These are phyloP conservation scores for Aspergillus nidulans DNA, from an alignment of 495 filamentous ascomycete species.

Conservation along the genomic window DNA sequence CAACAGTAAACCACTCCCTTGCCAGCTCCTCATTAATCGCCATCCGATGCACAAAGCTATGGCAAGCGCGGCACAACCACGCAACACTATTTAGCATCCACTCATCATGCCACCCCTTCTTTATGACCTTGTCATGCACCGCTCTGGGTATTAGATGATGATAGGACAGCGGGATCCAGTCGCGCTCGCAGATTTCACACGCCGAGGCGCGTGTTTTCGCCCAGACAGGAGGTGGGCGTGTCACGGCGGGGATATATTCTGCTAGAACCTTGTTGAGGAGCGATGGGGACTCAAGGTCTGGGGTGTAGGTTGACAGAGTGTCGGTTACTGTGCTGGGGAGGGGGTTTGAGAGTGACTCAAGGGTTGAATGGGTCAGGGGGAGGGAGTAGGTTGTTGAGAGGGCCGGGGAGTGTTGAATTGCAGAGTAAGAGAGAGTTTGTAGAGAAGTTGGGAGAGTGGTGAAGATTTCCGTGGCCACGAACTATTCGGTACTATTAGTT, in stretches of 20 bases:
- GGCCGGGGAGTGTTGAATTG: constrained; percentile 41
- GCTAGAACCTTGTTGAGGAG: constrained; percentile 60
- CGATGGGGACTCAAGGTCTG: constrained; percentile 32
- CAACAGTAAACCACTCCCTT: constrained; percentile 66
- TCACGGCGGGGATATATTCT: constrained; percentile 52
- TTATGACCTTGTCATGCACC: constrained; percentile 73
- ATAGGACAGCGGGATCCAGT: constrained; percentile 73
- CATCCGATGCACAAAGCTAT: constrained; percentile 77
- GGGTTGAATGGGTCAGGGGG: constrained; percentile 40
- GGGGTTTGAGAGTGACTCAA: constrained; percentile 35
- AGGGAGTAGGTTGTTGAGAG: constrained; percentile 49
- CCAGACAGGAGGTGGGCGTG: constrained; percentile 58
- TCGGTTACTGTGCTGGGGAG: constrained; percentile 53
- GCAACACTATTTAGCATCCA: constrained; percentile 76
- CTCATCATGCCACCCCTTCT: constrained; percentile 75
- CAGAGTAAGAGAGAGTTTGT: constrained; percentile 56
- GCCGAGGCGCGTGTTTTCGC: constrained; percentile 49
- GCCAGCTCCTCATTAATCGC: constrained; percentile 78
- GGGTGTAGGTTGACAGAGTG: constrained; percentile 49
- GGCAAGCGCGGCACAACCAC: constrained; percentile 86
- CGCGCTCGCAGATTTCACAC: constrained; percentile 80
- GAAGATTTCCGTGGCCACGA: constrained; percentile 68
- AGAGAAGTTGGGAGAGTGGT: constrained; percentile 54
- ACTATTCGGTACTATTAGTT: constrained; percentile 41
- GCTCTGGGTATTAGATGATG: constrained; percentile 78